phyloP scores from a whole-genome alignment of 352 stramenopile species.

The Pythium rhizo-oryzae region DNA sequence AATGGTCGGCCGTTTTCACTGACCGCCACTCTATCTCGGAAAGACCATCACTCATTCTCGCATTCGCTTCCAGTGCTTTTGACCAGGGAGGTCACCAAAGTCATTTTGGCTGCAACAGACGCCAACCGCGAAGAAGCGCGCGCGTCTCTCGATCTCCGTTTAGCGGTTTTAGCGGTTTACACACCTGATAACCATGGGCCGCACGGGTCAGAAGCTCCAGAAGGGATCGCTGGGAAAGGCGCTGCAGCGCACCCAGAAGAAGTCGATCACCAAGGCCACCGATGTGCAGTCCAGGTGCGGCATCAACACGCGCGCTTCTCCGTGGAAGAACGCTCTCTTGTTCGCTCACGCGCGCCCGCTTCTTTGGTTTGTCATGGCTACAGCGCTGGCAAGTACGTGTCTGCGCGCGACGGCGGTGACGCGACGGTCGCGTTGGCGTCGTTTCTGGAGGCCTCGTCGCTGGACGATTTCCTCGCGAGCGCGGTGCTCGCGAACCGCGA shows the following conservation, averaged over 20 bases:
- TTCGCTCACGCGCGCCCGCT: too few species aligned
- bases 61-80: constrained; percentile 39
- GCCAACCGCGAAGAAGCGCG: neutral
- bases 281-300: constrained; percentile 76
- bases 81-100: constrained; percentile 5
- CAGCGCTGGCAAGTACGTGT: constrained; percentile 85
- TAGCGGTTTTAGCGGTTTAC: too few species aligned
- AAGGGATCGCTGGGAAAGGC: constrained; percentile 76
- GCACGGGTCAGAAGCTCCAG: constrained; percentile 71
- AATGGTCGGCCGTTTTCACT: constrained; percentile 11
- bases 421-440: constrained; percentile 80
- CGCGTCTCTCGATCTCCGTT: too few species aligned
- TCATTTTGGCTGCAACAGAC: constrained; percentile 1
- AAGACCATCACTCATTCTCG: constrained; percentile 26
- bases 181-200: constrained; percentile 61
- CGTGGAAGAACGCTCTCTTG: too few species aligned
- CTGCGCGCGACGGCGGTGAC: constrained; percentile 78
- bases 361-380: neutral
- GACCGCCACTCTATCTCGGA: neutral
- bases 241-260: constrained; percentile 80
- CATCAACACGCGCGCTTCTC: too few species aligned
- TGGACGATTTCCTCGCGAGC: constrained; percentile 93
- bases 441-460: constrained; percentile 84
- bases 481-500: constrained; percentile 91
- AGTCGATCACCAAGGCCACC: constrained; percentile 62